Base-by-base conservation (phyloP, 352 stramenopile species). In the Phytophthora tentaculata region DNA sequence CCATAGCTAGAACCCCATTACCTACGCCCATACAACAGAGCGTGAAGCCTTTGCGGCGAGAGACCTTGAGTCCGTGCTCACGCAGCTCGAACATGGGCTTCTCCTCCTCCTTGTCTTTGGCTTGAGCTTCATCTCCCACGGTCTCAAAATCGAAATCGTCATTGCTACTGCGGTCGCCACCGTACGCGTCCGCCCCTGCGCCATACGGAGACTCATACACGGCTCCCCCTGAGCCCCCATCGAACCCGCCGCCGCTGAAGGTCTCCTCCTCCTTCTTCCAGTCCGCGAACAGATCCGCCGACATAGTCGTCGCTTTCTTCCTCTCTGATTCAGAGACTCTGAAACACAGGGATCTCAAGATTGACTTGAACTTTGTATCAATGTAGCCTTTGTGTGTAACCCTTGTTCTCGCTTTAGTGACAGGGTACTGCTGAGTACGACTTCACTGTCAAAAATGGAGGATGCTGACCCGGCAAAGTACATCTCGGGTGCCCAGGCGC, bases 11-110 rank as follows among this genome's bases (percentile, higher is more conserved):
- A 47, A 93, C 71, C 22, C 83, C 81, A 60, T 94, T 96, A 53
- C 86, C 88, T 5, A 94, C 82, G 60, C 74, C 86, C 79, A 96
- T 84, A 56, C 83, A 93, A 50, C 69, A 92, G 1, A 94, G 76
- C 16, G 88, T 96, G 71, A 96, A 96, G 4, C 86, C 87, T 61
- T 94, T 95, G 52, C 88, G 84, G 2, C 88, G 76, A 43, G 85
- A 94, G 0, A 96, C 84, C 69, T 96, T 95, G 51, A 96, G 72
- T 0, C 84, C 88, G 62, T 96, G 88, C 68, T 96, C 86, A n/a
- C 85, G 77, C 44, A 96, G 64, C 73, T 96, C 88, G 54, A 96
- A 95, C 78, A 96, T 93, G 50, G 88, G 84, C 5, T 78, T 85
- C 69, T 95, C 84, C 16, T 92, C 78, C 35, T 90, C 80, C 59